Base-by-base conservation (phyloP, 768 basidiomycete genomes). In the Lactarius pseudohatsudake region DNA sequence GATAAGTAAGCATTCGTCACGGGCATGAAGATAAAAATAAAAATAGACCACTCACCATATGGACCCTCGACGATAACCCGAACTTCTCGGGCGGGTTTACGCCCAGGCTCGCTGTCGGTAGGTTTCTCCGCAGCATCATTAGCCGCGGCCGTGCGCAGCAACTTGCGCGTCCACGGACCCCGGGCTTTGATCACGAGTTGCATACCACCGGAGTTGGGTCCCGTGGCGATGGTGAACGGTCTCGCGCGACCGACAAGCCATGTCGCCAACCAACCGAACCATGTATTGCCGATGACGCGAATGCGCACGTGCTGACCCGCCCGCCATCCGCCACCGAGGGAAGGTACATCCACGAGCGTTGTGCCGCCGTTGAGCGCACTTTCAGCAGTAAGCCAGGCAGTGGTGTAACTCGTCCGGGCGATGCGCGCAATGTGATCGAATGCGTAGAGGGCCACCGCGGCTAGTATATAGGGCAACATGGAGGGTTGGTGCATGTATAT, bases 261-360 rank as follows among this genome's bases (percentile, higher is more conserved):
- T 5, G 62, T 61, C 10, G 58, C 5, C 58, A 32, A 71, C 77
- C 80, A 79, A 20, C 76, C 76, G 13, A 74, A 62, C 73, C 74
- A 72, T 2, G 81, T 78, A 76, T 78, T 77, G 26, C 74, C 77
- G 1, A 83, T 74, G 0, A 83, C 76, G 45, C 83, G 76, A 36
- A 88, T 66, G 53, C 86, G 81, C 55, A 88, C 83, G 70, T 87
- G 85, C 70, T 87, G 86, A 2, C 87, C 85, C 0, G 84, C 78
- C 38, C 84, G 77, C 86, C 86, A 87, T n/a, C 86, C 86, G 0
- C 77, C 75, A 57, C 77, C 79, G 57, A 86, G 54, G 9, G 72
- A 62, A 0, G 81, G 81, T 8, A 85, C 73, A 50, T 81, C 79
- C 36, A 87, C 72, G 53, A 81, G 77, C 5, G 84, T 85, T 45